Base-by-base conservation (phyloP, 2,329 filamentous ascomycete species). In the Cryphonectria japonica region DNA sequence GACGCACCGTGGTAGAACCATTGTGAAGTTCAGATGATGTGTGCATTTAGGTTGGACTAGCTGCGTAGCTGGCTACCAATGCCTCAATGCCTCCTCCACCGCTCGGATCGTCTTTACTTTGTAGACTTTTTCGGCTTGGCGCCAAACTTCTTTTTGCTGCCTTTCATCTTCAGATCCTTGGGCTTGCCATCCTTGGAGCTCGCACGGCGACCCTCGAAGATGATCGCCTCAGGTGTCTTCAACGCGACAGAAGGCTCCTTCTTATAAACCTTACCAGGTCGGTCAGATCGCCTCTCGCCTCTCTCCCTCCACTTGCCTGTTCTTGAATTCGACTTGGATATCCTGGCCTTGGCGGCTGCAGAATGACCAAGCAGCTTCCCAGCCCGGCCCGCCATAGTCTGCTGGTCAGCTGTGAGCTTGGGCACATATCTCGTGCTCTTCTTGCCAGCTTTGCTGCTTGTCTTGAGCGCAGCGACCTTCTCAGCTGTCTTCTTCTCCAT, bases 201-300 rank as follows among this genome's bases (percentile, higher is more conserved):
- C 13, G 93, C 93, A 68, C 93, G 87, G 74, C 91, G 90, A 0
- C 93, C 93, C 79, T 97, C 93, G 76, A 95, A 95, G n/a, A 95
- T 87, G 73, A 95, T 88, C 22, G 85, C 84, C 80, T 94, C 91
- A 0, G 91, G 91, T 1, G 87, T 85, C 80, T 88, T 87, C 74
- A 87, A 79, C n/a, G 68, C 73, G 75, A 64, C 72, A 86, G 82
- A 34, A 82, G 81, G 26, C 26, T 67, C 67, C 26, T 69, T 71
- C 57, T 50, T 69, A 11, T 57, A 13, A 43, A 4, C 69, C 32
- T 69, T 66, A 54, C 66, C 50, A 16, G 43, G 61, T 19, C 41
- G 57, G 41, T 62, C 59, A 22, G 37, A 41, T 37, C 50, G 65
- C 57, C 64, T 71, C 9, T 39, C 69, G 13, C 59, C 62, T 41